Conservation (phyloP, 805 yeast species). For the Starmera caribaea region DNA sequence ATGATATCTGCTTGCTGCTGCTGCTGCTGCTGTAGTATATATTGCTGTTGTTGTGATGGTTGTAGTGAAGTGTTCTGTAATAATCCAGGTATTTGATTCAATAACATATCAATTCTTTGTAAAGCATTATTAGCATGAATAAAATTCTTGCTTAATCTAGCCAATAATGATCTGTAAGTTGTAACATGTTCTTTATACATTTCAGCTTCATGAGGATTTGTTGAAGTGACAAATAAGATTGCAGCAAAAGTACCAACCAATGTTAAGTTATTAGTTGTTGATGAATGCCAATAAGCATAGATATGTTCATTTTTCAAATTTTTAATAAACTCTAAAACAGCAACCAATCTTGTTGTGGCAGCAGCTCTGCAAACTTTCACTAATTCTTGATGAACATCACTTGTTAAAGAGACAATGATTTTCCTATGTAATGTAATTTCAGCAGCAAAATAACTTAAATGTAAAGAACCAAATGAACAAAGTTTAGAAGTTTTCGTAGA, state of each 20-base stretch:
- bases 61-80: conserved; percentile 14
- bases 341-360: conserved; percentile 70
- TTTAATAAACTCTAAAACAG: conserved; percentile 72
- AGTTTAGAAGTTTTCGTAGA: conserved; percentile 49
- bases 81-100: conserved; percentile 69
- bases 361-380: conserved; percentile 71
- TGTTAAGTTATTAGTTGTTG: conserved; percentile 70
- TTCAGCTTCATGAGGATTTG: conserved; percentile 49
- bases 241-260: conserved; percentile 86
- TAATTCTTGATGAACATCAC: conserved; percentile 41
- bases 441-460: conserved; percentile 80
- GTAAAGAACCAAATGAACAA: conserved; percentile 70
- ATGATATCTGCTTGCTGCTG: conserved; percentile 1
- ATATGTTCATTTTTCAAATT: conserved; percentile 74
- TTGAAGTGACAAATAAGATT: conserved; percentile 60
- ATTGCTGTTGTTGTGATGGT: conserved; percentile 4
- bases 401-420: conserved; percentile 45
- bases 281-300: conserved; percentile 85
- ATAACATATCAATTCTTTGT: conserved; percentile 57
- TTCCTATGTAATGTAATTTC: conserved; percentile 81
- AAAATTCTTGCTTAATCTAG: conserved; percentile 67
- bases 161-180: conserved; percentile 68
- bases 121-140: conserved; percentile 73
- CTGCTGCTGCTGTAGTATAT: conserved; percentile 3
- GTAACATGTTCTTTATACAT: conserved; percentile 59